Evolutionary conservation across 169 alveolate species (phyloP).

Genomic region (Theileria equi): DNA sequence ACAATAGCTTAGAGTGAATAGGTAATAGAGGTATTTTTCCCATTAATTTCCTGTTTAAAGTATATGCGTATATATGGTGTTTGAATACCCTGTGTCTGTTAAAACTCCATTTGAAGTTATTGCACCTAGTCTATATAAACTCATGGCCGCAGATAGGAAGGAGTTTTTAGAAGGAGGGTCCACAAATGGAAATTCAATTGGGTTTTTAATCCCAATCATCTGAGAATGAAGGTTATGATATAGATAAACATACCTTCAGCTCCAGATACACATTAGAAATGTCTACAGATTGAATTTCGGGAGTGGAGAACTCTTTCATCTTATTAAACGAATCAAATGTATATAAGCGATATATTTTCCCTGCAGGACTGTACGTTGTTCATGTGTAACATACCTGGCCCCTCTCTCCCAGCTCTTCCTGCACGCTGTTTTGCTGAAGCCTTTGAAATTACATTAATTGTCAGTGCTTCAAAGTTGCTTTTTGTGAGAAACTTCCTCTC

Average conservation of each 20-base stretch:
- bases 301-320: constrained; percentile 75
- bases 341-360: constrained; percentile 90
- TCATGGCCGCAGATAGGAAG: constrained; percentile 76
- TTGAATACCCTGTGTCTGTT: constrained; percentile 50
- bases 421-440: constrained; percentile 92
- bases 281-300: constrained; percentile 89
- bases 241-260: constrained; percentile 66
- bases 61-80: neutral
- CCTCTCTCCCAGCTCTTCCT: constrained; percentile 94
- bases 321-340: constrained; percentile 81
- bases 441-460: constrained; percentile 83
- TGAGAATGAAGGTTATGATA: neutral
- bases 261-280: constrained; percentile 85
- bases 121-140: constrained; percentile 82
- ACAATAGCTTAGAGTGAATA: constrained; percentile 81
- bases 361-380: constrained; percentile 72
- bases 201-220: constrained; percentile 79
- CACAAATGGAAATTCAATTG: constrained; percentile 81
- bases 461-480: constrained; percentile 82
- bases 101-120: constrained; percentile 50
- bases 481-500: constrained; percentile 79
- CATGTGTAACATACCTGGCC: constrained; percentile 62
- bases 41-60: constrained; percentile 76
- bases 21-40: constrained; percentile 87
- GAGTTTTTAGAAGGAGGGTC: constrained; percentile 83